Conservation (phyloP, 768 basidiomycete genomes). For the Tylopilus plumbeoviolaceoides region DNA sequence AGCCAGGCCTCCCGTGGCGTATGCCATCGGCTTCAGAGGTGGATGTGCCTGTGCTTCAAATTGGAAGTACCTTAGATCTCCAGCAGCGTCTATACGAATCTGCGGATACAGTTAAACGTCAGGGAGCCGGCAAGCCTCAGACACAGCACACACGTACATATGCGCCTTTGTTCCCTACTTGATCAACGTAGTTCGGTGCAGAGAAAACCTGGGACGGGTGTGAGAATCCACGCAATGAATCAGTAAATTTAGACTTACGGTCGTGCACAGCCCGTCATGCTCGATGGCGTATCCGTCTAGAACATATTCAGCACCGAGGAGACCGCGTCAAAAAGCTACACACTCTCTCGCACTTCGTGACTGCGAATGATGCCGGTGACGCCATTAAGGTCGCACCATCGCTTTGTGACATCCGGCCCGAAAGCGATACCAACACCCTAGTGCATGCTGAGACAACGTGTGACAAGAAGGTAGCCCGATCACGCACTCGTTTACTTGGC, state of each 20-base stretch:
- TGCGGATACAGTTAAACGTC: constrained; percentile 24
- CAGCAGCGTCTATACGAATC: constrained; percentile 80
- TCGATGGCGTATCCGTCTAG: constrained; percentile 92
- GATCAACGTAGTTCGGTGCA: constrained; percentile 94
- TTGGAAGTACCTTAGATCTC: constrained; percentile 68
- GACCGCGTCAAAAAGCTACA: constrained; percentile 18
- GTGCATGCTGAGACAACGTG: constrained; percentile 14
- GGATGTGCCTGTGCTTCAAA: constrained; percentile 89
- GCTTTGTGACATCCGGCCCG: constrained; percentile 88
- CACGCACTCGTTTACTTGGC: constrained; percentile 89
- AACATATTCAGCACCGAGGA: constrained; percentile 3
- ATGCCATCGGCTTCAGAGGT: constrained; percentile 91
- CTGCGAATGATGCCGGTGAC: constrained; percentile 89
- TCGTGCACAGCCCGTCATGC: constrained; percentile 91
- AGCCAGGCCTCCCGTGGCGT: constrained; percentile 61
- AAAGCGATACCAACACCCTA: constrained; percentile 95
- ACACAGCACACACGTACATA: constrained; percentile 52
- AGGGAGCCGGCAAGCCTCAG: constrained; percentile 3
- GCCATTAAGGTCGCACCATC: constrained; percentile 85
- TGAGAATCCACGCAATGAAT: constrained; percentile 9
- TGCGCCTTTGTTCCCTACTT: constrained; percentile 87
- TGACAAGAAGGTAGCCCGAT: constrained; percentile 1
- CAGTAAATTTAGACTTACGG: constrained; percentile 43
- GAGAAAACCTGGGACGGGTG: constrained; percentile 66
- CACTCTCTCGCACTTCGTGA: constrained; percentile 93